A percentile compares a stretch with the other conserved stretches of the same genome.
Conservation (phyloP, 768 basidiomycete genomes). For the Leccinum longicurvipes region DNA sequence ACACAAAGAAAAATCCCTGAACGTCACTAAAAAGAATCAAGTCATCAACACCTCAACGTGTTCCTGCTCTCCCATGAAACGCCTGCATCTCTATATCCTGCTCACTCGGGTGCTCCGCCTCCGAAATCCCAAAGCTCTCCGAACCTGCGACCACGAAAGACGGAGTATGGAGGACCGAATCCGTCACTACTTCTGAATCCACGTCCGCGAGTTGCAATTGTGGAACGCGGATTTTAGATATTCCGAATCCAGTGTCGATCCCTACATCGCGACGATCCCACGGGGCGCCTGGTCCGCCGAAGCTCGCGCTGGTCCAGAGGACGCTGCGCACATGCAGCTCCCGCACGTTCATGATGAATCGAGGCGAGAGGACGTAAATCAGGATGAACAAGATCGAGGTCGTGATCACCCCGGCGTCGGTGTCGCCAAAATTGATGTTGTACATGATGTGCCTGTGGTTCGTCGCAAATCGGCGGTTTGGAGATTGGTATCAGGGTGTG, state of each 20-base stretch:
- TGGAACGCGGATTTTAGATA: not conserved
- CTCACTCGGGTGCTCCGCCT: too few species aligned
- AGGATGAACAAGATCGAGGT: not conserved
- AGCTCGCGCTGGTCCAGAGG: not conserved
- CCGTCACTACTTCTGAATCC: not conserved
- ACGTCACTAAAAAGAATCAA: not conserved
- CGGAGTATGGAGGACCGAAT: not conserved
- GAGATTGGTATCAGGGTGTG: too few species aligned
- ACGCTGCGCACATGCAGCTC: not conserved
- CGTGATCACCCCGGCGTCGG: not conserved
- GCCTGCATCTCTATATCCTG: not conserved
- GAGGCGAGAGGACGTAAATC: constrained; percentile 13
- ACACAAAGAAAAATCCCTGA: not conserved
- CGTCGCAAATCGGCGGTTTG: not conserved
- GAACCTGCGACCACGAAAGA: not conserved
- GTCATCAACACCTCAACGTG: not conserved
- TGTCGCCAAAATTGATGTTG: constrained; percentile 7
- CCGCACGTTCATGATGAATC: constrained; percentile 20
- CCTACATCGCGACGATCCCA: not conserved
- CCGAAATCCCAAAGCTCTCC: too few species aligned
- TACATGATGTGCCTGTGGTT: constrained; percentile 13
- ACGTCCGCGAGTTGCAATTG: not conserved
- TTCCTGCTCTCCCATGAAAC: not conserved
- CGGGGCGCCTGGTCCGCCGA: not conserved
- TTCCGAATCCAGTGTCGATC: constrained; percentile 17